Conservation (phyloP, 495 filamentous ascomycete genomes). For the Penicillium atrosanguineum region DNA sequence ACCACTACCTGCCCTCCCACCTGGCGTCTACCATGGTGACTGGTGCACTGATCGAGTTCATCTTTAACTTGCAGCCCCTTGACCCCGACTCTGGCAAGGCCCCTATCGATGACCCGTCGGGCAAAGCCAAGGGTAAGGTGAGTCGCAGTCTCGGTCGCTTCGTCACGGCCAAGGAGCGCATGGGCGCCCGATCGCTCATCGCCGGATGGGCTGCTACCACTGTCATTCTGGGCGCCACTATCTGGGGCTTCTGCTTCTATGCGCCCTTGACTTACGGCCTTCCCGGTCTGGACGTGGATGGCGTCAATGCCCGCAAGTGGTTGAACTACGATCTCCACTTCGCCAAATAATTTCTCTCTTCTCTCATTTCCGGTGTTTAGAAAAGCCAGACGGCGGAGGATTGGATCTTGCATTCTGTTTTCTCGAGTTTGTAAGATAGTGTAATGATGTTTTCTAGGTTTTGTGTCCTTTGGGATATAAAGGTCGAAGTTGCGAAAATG, state of each 20-base stretch:
- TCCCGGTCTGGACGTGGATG: slow-evolving; percentile 79
- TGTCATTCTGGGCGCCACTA: slow-evolving; percentile 65
- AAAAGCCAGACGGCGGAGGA: not conserved
- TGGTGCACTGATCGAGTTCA: slow-evolving; percentile 94
- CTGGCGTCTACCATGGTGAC: slow-evolving; percentile 89
- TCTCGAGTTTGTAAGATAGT: slow-evolving; percentile 9
- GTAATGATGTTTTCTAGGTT: not conserved
- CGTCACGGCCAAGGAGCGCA: slow-evolving; percentile 71
- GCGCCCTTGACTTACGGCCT: slow-evolving; percentile 92
- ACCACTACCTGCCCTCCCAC: slow-evolving; percentile 83
- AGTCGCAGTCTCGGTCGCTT: slow-evolving; percentile 39
- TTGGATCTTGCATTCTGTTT: not conserved
- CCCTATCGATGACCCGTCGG: slow-evolving; percentile 48
- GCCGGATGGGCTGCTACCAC: slow-evolving; percentile 73
- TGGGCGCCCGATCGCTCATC: slow-evolving; percentile 74
- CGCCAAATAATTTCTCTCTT: slow-evolving; percentile 69
- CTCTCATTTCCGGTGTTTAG: not conserved
- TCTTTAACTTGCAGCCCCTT: slow-evolving; percentile 85
- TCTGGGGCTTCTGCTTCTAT: slow-evolving; percentile 88
- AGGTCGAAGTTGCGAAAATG: not conserved
- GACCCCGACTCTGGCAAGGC: slow-evolving; percentile 37
- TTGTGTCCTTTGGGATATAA: slow-evolving; percentile 5
- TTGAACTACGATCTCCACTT: slow-evolving; percentile 97
- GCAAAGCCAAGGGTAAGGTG: slow-evolving; percentile 33
- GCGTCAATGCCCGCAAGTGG: slow-evolving; percentile 89